Percentiles rank a stretch among this genome's conserved stretches.
Evolutionary conservation across 2,329 filamentous ascomycete species (phyloP).

Genomic region (Pseudopithomyces maydicus): DNA sequence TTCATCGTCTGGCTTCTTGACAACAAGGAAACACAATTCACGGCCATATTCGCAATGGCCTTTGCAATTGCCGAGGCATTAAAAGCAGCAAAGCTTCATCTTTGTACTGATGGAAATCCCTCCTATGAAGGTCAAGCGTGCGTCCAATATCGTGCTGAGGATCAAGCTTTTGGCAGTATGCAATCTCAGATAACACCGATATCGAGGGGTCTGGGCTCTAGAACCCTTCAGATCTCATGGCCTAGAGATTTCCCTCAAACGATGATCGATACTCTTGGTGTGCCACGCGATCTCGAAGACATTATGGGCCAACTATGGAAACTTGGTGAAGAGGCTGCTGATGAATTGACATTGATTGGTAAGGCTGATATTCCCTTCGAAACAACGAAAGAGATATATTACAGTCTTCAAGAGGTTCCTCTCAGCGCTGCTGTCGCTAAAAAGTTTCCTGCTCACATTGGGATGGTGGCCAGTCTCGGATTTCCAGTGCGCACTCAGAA

Average conservation of each 20-base stretch:
- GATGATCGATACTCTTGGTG: neutral
- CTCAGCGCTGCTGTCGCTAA: neutral
- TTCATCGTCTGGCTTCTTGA: neutral
- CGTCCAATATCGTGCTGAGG: neutral
- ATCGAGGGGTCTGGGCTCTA: neutral
- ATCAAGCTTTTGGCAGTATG: neutral
- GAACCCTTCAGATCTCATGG: neutral
- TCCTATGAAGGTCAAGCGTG: neutral
- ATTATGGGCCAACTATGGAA: neutral
- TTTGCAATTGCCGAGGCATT: neutral
- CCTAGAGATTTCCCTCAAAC: neutral
- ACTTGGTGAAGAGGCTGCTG: neutral
- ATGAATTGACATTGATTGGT: neutral
- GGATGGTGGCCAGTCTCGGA: neutral
- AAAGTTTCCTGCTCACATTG: neutral
- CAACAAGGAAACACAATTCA: neutral
- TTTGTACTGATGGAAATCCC: neutral
- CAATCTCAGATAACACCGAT: neutral
- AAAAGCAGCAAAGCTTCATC: too few relatives aligned
- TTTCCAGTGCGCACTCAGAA: neutral
- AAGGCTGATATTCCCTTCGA: neutral
- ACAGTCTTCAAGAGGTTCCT: neutral
- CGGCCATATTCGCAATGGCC: neutral
- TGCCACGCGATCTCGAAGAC: neutral
- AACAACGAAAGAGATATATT: neutral